Base-by-base conservation (phyloP, 2,329 filamentous ascomycete genomes). In the Chaetomiaceae sp. region DNA sequence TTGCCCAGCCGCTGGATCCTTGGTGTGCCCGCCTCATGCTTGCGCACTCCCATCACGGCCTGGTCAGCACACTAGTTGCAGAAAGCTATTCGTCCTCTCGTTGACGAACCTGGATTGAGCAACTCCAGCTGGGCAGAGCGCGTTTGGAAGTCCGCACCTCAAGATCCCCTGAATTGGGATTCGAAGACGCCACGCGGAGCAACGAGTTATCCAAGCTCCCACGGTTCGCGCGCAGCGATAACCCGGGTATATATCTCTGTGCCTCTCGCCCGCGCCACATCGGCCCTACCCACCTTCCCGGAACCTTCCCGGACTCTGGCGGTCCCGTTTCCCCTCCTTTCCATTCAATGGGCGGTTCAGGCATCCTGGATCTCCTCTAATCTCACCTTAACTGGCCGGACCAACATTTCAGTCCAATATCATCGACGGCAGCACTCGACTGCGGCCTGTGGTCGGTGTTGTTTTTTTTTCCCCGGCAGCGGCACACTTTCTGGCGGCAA, bases 1-100 rank as follows among this genome's bases (percentile, higher is more conserved):
- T 62, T 68, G 63, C 65, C 69, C 75, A 70, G 62, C 72, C 72
- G 73, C 74, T 71, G 58, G 40, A 60, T 53, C 60, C 19, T 44
- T 27, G 25, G 6, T 35, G 39, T n/a, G 41, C 33, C 19, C 27
- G 51, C 31, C 42, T 34, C 30, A 34, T 35, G 19, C 46, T 44
- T n/a, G 39, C 44, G 55, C 62, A 58, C 58, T 25, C 25, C 40
- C 40, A 38, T 38, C 47, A 17, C 21, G 40, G 17, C 14, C 20
- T 25, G 4, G n/a, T 17, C 6, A 16, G 31, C 16, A 5, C 33
- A 44, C n/a, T n/a, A n/a, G n/a, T n/a, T n/a, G n/a, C n/a, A n/a
- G n/a, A n/a, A n/a, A n/a, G n/a, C n/a, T n/a, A n/a, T n/a, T n/a
- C n/a, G n/a, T n/a, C n/a, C n/a, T n/a, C n/a, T n/a, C n/a, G n/a